Conservation (phyloP, 495 filamentous ascomycete species). For the Daldinia bambusicola region DNA sequence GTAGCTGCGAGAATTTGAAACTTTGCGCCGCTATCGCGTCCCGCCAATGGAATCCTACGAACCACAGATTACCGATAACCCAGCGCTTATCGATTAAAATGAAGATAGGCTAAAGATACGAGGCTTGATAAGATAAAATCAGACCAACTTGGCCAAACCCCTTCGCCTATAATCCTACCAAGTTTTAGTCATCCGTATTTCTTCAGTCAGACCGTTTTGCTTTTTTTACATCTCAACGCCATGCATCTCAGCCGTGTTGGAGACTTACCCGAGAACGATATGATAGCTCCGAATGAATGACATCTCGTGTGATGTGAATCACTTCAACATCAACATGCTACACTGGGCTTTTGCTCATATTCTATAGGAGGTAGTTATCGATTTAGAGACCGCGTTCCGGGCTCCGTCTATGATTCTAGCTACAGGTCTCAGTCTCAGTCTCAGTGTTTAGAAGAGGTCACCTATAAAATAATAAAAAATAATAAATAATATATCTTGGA, state of each 20-base stretch:
- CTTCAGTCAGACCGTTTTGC: neutral
- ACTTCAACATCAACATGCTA: neutral
- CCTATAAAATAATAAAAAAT: no score
- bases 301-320: neutral
- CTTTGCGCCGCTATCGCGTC: conserved; percentile 2
- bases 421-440: no score
- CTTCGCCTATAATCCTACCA: no score
- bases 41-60: neutral
- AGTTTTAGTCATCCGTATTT: neutral
- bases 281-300: no score
- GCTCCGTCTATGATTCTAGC: no score
- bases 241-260: neutral
- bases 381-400: no score
- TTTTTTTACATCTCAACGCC: neutral
- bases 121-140: neutral
- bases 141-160: no score
- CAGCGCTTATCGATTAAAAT: neutral
- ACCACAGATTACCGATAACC: neutral
- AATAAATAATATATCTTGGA: no score
- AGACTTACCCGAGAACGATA: neutral
- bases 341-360: neutral
- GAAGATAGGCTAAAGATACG: neutral
- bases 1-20: neutral
- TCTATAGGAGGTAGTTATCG: no score
- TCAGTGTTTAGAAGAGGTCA: no score